phyloP scores from a whole-genome alignment of 352 stramenopile species.

The Detonula confervacea region DNA sequence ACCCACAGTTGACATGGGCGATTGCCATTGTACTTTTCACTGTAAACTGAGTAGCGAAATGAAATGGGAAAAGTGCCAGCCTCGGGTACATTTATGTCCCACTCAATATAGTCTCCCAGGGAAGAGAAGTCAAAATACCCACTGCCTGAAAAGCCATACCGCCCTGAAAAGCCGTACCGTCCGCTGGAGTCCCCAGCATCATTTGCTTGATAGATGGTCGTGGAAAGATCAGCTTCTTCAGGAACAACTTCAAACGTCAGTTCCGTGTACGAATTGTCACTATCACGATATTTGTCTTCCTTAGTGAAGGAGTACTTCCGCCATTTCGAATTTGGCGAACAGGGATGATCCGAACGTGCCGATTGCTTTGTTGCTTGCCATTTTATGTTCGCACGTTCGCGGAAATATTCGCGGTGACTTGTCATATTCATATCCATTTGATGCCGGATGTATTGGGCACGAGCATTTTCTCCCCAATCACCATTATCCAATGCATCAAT shows the following conservation, averaged over 20 bases:
- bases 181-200: constrained; percentile 2
- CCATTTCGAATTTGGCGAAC: constrained; percentile 52
- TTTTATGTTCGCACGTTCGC: constrained; percentile 41
- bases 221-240: constrained; percentile 25
- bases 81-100: constrained; percentile 25
- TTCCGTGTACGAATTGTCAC: neutral
- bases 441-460: constrained; percentile 36
- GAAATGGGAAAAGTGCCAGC: constrained; percentile 47
- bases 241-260: constrained; percentile 48
- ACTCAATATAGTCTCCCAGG: constrained; percentile 47
- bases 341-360: constrained; percentile 59
- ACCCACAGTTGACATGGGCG: constrained; percentile 40
- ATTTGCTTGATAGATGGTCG: constrained; percentile 55
- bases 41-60: constrained; percentile 47
- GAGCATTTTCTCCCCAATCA: constrained; percentile 1
- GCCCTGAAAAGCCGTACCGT: constrained; percentile 40
- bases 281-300: constrained; percentile 21
- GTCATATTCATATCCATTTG: constrained; percentile 52
- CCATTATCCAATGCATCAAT: constrained; percentile 45
- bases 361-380: constrained; percentile 26
- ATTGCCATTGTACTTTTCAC: constrained; percentile 35
- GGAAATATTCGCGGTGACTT: constrained; percentile 58
- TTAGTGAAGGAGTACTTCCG: constrained; percentile 49
- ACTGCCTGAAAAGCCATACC: constrained; percentile 35
- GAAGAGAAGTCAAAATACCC: constrained; percentile 53